Evolutionary conservation across 441 rosid species (phyloP), one percentile per base, ranked within the genome.

Genomic region (Gossypium lobatum): DNA sequence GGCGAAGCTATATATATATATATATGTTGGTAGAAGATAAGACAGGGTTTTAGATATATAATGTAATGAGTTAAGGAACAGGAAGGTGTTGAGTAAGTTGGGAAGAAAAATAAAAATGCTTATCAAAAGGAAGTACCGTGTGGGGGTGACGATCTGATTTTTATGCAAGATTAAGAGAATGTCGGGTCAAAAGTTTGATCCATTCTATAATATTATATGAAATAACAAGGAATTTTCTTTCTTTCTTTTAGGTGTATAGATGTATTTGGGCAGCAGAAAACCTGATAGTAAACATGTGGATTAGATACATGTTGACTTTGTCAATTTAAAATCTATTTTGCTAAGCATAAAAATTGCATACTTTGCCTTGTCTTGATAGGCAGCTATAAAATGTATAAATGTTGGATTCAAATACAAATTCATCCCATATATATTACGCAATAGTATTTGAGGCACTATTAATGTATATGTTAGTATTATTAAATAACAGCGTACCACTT

Each of bases 151-250:
- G 0, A 11, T 66, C n/a, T 16, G 71, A 45, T 7, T 18, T 64
- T 11, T 64, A 20, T 20, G 54, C 55, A 21, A 25, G 25, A 20
- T 70, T 18, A 28, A 6, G 39, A 46, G 45, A 3, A n/a, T 25
- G 13, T 26, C 50, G n/a, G 64, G 81, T 73, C 83, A 58, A 58
- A 3, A 13, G 9, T 72, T 72, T 74, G 73, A 76, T 66, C 34
- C 3, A 11, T 58, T 79, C 70, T 11, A 21, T 21, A 13, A 18
- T 55, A 55, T 55, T 0, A 45, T 64, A 64, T 4, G 34, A 13
- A 64, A 10, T 64, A 21, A 20, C 11, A 42, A 18, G 54, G 53
- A 64, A 11, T 10, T 4, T 42, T 64, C 31, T 42, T 64, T 61
- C 0, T 45, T 45, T 45, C 39, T 34, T 34, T 34, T 34, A 6